Percentiles rank a stretch among this genome's conserved stretches.
Conservation (phyloP, 2,329 filamentous ascomycete species). For the Sarocladium strictum region DNA sequence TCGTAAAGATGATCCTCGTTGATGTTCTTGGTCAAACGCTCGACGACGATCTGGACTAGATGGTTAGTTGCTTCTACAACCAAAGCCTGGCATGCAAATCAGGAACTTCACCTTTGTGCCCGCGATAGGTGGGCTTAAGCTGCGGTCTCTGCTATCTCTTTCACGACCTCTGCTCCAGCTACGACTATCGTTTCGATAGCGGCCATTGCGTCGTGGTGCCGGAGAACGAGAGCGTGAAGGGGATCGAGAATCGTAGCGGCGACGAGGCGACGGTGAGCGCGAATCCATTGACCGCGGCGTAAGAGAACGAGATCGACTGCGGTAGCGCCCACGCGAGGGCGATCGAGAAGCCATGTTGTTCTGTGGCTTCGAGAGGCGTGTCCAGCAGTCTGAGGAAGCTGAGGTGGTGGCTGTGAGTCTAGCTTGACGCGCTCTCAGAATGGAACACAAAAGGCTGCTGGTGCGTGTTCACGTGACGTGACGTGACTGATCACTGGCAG, state of each 20-base stretch:
- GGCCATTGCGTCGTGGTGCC: conserved; percentile 26
- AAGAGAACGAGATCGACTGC: conserved; percentile 23
- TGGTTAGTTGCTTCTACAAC: conserved; percentile 10
- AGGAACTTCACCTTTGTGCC: conserved; percentile 47
- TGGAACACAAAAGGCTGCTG: background rate
- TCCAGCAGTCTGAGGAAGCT: background rate
- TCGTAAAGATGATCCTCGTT: conserved; percentile 83
- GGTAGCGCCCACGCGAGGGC: conserved; percentile 9
- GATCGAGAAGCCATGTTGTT: conserved; percentile 1
- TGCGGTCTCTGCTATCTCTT: conserved; percentile 29
- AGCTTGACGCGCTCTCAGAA: background rate
- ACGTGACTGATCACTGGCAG: background rate
- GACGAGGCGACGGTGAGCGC: conserved; percentile 25
- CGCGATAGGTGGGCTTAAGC: conserved; percentile 30
- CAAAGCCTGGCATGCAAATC: background rate
- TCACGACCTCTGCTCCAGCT: conserved; percentile 28
- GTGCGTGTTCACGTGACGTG: background rate
- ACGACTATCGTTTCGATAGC: conserved; percentile 21
- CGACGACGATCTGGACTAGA: conserved; percentile 72
- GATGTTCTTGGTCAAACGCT: conserved; percentile 93
- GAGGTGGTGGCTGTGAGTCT: background rate
- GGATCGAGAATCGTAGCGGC: conserved; percentile 27
- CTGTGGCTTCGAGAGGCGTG: background rate
- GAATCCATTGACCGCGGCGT: conserved; percentile 28
- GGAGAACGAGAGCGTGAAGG: conserved; percentile 21